Evolutionary conservation across 2,329 filamentous ascomycete species (phyloP).

Genomic region (Hypoxylon sp.): DNA sequence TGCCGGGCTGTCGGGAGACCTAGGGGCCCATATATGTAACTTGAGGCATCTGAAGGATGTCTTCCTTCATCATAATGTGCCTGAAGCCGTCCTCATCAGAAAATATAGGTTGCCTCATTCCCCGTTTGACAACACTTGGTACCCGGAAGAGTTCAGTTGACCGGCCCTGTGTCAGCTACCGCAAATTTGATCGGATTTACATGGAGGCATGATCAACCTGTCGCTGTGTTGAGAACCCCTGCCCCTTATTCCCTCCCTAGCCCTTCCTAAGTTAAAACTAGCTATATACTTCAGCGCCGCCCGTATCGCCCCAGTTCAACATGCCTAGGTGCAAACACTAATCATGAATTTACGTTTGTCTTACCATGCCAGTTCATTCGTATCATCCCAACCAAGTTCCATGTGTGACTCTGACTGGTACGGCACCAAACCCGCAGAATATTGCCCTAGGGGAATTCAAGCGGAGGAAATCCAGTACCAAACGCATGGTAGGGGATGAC

Average conservation of each 20-base stretch:
- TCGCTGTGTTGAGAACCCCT: background rate
- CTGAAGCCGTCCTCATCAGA: background rate
- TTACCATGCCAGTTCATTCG: background rate
- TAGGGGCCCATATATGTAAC: background rate
- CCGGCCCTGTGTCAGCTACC: background rate
- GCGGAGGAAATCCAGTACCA: background rate
- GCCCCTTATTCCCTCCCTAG: too few species aligned
- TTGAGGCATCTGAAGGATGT: too few species aligned
- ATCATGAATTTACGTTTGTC: background rate
- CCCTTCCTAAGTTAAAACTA: too few species aligned
- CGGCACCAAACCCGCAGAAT: background rate
- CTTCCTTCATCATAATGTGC: background rate
- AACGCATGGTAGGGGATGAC: background rate
- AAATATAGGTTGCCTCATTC: background rate
- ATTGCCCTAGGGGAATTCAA: background rate
- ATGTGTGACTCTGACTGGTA: background rate
- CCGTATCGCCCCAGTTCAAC: too few species aligned
- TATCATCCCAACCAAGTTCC: background rate
- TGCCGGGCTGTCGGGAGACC: background rate
- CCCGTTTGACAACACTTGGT: too few species aligned
- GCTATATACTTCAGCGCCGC: too few species aligned
- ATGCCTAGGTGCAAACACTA: too few species aligned
- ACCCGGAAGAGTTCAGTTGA: too few species aligned
- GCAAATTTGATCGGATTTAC: background rate
- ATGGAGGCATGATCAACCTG: too few species aligned